Evolutionary conservation across 139 green algal species (phyloP).

Genomic region (Coccomyxa sp.): DNA sequence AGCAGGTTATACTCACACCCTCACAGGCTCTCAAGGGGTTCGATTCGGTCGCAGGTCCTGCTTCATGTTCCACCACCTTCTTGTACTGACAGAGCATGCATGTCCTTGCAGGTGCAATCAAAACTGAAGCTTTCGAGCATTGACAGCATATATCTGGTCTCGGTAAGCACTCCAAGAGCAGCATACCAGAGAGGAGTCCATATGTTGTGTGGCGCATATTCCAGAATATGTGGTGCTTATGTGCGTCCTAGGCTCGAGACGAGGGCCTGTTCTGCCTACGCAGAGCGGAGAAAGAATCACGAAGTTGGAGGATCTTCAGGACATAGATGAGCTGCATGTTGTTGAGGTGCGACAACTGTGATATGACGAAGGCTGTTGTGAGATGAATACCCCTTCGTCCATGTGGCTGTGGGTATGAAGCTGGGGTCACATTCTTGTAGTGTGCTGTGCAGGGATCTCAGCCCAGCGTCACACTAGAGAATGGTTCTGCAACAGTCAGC

Average conservation of each 20-base stretch:
- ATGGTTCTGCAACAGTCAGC: background rate
- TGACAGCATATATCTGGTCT: conserved; percentile 59
- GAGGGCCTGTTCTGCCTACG: conserved; percentile 1
- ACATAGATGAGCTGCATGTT: conserved; percentile 85
- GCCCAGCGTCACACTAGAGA: too few relatives aligned
- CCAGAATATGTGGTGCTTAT: too few relatives aligned
- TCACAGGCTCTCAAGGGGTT: background rate
- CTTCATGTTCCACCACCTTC: background rate
- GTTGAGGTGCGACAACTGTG: conserved; percentile 66
- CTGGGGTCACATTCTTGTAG: too few relatives aligned
- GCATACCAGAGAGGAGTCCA: too few relatives aligned
- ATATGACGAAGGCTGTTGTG: too few relatives aligned
- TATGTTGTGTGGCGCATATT: background rate
- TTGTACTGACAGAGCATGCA: background rate
- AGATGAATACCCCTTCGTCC: too few relatives aligned
- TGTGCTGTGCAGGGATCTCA: too few relatives aligned
- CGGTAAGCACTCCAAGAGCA: conserved; percentile 32
- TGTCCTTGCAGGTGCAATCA: conserved; percentile 38
- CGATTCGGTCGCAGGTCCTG: background rate
- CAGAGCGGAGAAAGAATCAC: conserved; percentile 69
- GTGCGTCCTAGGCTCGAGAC: too few relatives aligned
- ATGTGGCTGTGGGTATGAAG: too few relatives aligned
- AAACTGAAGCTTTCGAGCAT: conserved; percentile 73
- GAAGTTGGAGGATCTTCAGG: conserved; percentile 73
- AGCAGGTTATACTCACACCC: conserved; percentile 26